These are phyloP conservation scores for Exophiala calicioides DNA, from an alignment of 2,329 filamentous ascomycete species.

Conservation along the genomic window DNA sequence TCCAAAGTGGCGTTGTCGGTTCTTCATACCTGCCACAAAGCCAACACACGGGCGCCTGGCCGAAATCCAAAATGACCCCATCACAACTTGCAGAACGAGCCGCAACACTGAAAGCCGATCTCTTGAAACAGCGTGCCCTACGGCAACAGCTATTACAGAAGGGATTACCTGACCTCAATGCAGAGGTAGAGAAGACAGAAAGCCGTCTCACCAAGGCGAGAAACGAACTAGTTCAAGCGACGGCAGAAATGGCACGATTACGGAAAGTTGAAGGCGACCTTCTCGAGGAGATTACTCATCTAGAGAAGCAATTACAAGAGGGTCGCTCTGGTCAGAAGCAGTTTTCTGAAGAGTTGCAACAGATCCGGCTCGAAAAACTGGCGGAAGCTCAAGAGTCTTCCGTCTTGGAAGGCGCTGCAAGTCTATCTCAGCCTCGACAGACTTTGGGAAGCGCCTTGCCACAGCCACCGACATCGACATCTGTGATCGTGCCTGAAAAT, in stretches of 20 bases:
- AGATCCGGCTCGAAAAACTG: constrained; percentile 48
- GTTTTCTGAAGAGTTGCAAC: constrained; percentile 52
- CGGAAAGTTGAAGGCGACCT: constrained; percentile 43
- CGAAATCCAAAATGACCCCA: constrained; percentile 24
- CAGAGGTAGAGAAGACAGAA: constrained; percentile 45
- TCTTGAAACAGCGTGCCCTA: constrained; percentile 41
- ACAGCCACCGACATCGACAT: neutral
- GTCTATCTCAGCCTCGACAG: neutral
- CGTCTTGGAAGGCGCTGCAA: neutral
- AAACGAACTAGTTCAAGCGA: constrained; percentile 36
- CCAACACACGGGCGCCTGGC: constrained; percentile 1
- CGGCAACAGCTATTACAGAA: constrained; percentile 53
- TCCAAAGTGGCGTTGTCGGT: neutral
- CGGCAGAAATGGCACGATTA: constrained; percentile 22
- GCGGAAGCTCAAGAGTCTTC: constrained; percentile 18
- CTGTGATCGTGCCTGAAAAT: too few relatives aligned
- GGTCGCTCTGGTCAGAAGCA: constrained; percentile 44
- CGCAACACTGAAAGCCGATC: constrained; percentile 33
- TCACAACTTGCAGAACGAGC: constrained; percentile 26
- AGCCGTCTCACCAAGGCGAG: constrained; percentile 38
- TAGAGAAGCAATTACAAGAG: constrained; percentile 41
- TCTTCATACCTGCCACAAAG: constrained; percentile 2
- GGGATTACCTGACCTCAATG: constrained; percentile 48
- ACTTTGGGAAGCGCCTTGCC: neutral
- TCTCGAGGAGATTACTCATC: constrained; percentile 47